Percentiles rank a stretch among this genome's conserved stretches.
phyloP scores from a whole-genome alignment of 306 rosid genomes.

The Castanea sativa region DNA sequence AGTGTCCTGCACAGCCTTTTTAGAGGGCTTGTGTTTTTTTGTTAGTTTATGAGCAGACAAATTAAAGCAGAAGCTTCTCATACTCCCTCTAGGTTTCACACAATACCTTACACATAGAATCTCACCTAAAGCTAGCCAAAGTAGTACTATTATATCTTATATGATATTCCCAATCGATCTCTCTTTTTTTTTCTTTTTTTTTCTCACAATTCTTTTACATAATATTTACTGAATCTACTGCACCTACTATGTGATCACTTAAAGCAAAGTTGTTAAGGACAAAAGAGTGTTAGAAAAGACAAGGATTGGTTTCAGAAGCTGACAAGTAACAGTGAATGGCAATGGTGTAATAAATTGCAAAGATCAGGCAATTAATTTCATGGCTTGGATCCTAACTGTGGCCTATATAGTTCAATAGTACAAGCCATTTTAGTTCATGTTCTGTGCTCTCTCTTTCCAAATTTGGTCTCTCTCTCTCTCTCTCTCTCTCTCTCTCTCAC shows the following conservation, averaged over 20 bases:
- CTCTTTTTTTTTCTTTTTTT: background rate
- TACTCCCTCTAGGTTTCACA: constrained; percentile 70
- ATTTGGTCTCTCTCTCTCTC: constrained; percentile 11
- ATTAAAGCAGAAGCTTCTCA: constrained; percentile 87
- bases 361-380: constrained; percentile 17
- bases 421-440: constrained; percentile 37
- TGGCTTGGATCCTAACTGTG: constrained; percentile 40
- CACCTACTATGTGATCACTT: background rate
- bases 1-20: constrained; percentile 54
- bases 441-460: constrained; percentile 15
- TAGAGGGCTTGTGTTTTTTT: constrained; percentile 43
- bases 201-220: background rate
- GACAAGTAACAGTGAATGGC: background rate
- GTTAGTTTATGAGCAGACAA: constrained; percentile 94
- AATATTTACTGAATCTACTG: constrained; percentile 19
- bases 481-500: constrained; percentile 4
- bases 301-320: background rate
- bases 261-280: too few relatives aligned
- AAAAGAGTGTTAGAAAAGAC: background rate
- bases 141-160: background rate
- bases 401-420: constrained; percentile 63
- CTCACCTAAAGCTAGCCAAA: constrained; percentile 61
- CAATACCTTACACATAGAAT: constrained; percentile 61
- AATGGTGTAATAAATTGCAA: constrained; percentile 2
- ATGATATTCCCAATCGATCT: background rate